A percentile compares a stretch with the other conserved stretches of the same genome.
These are phyloP conservation scores for Cryptosporidium andersoni DNA, from an alignment of 169 alveolate species.

Conservation along the genomic window DNA sequence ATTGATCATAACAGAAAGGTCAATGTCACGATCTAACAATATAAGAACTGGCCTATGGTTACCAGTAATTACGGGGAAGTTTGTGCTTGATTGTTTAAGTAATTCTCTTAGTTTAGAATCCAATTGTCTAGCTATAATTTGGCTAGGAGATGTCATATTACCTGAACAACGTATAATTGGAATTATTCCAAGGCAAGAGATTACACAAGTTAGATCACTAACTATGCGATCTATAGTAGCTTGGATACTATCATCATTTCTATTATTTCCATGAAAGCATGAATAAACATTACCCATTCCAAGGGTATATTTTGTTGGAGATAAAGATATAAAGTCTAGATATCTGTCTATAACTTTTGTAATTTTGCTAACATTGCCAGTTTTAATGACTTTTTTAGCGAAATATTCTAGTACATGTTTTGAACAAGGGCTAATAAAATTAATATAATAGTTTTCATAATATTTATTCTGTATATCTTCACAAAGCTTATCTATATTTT, in stretches of 20 bases:
- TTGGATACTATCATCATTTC: constrained; percentile 72
- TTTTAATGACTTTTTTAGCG: constrained; percentile 82
- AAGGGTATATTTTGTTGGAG: constrained; percentile 82
- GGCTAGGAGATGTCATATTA: constrained; percentile 77
- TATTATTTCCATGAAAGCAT: constrained; percentile 72
- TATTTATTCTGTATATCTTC: constrained; percentile 67
- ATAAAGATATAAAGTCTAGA: constrained; percentile 81
- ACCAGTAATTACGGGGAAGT: constrained; percentile 73
- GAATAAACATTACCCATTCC: constrained; percentile 80
- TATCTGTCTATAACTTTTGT: constrained; percentile 87
- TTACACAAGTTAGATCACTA: constrained; percentile 80
- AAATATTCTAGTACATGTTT: constrained; percentile 77
- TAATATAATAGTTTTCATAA: constrained; percentile 82
- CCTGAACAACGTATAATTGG: constrained; percentile 82
- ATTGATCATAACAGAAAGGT: constrained; percentile 85
- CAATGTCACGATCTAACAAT: constrained; percentile 82
- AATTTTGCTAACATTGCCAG: constrained; percentile 77
- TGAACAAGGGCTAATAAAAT: constrained; percentile 82
- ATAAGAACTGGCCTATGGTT: constrained; percentile 82
- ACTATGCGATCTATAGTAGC: constrained; percentile 74
- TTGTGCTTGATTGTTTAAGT: constrained; percentile 69
- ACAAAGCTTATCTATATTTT: constrained; percentile 74
- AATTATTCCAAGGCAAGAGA: constrained; percentile 81
- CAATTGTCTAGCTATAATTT: constrained; percentile 80
- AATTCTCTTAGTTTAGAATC: constrained; percentile 79